Evolutionary conservation across 2,329 filamentous ascomycete species (phyloP).

Genomic region (Alternaria solani): DNA sequence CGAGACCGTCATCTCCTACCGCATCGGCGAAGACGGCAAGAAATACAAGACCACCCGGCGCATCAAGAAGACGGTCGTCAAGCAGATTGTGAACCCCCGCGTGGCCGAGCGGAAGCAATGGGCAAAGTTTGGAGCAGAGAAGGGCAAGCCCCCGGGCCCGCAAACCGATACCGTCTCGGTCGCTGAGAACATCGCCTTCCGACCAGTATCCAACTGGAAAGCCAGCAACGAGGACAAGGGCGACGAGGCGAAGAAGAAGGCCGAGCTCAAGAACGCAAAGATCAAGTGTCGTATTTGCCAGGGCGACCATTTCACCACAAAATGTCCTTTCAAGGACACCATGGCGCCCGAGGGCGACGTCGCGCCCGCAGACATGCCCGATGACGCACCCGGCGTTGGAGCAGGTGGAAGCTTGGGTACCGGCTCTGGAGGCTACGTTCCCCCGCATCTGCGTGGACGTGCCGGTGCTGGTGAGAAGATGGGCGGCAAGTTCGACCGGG

Average conservation of each 20-base stretch:
- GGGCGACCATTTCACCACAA: constrained; percentile 98
- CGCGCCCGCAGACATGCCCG: constrained; percentile 57
- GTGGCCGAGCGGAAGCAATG: constrained; percentile 94
- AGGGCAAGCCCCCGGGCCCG: constrained; percentile 83
- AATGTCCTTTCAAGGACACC: constrained; percentile 99
- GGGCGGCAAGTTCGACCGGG: constrained; percentile 92
- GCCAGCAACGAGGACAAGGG: constrained; percentile 79
- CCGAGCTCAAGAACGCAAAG: constrained; percentile 93
- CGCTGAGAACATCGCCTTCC: constrained; percentile 98
- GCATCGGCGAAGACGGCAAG: constrained; percentile 89
- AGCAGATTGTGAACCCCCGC: constrained; percentile 93
- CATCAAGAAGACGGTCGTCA: constrained; percentile 89
- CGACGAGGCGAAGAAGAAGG: constrained; percentile 75
- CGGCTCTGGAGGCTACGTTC: constrained; percentile 87
- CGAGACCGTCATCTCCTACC: constrained; percentile 91
- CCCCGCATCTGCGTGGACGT: constrained; percentile 88
- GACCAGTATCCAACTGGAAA: constrained; percentile 92
- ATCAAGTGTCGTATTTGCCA: constrained; percentile 99
- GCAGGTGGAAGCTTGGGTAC: constrained; percentile 65
- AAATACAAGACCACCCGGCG: constrained; percentile 97
- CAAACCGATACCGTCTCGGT: constrained; percentile 89
- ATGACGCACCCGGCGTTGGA: constrained; percentile 53
- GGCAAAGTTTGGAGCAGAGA: constrained; percentile 90
- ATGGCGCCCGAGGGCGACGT: constrained; percentile 80
- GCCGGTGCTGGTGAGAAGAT: constrained; percentile 80